These are phyloP conservation scores for Onygenales sp. DNA, from an alignment of 2,329 filamentous ascomycete species.

Conservation along the genomic window DNA sequence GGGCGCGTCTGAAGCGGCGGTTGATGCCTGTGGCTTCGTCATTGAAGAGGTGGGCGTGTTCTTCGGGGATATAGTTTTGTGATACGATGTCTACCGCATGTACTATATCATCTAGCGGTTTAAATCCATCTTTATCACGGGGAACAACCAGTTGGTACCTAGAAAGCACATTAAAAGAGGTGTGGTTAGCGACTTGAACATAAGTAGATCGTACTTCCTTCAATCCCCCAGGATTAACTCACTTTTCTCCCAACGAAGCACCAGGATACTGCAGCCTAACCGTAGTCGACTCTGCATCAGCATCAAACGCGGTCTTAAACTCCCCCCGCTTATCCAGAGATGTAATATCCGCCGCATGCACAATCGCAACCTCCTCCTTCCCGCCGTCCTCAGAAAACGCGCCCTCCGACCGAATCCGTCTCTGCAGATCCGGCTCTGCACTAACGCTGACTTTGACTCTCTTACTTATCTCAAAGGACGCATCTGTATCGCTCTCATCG, in stretches of 20 bases:
- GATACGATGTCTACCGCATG: conserved; percentile 60
- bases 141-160: conserved; percentile 68
- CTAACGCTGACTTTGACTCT: conserved; percentile 30
- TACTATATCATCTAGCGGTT: conserved; percentile 57
- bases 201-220: background rate
- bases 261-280: conserved; percentile 81
- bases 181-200: conserved; percentile 3
- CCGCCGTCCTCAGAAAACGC: conserved; percentile 35
- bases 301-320: conserved; percentile 44
- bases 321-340: conserved; percentile 34
- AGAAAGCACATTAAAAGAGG: background rate
- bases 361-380: conserved; percentile 28
- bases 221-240: conserved; percentile 12
- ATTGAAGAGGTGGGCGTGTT: conserved; percentile 57
- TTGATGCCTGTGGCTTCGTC: conserved; percentile 65
- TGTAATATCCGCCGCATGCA: conserved; percentile 42
- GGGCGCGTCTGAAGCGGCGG: conserved; percentile 66
- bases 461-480: conserved; percentile 29
- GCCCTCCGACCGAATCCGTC: conserved; percentile 35
- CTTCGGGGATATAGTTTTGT: conserved; percentile 66
- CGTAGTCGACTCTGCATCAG: conserved; percentile 26
- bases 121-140: conserved; percentile 68
- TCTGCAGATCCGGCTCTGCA: conserved; percentile 34
- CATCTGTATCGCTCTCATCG: conserved; percentile 32
- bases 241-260: conserved; percentile 58